A percentile compares a stretch with the other conserved stretches of the same genome.
Evolutionary conservation across 2,329 filamentous ascomycete genomes (phyloP).

Genomic region (Madurella mycetomatis): DNA sequence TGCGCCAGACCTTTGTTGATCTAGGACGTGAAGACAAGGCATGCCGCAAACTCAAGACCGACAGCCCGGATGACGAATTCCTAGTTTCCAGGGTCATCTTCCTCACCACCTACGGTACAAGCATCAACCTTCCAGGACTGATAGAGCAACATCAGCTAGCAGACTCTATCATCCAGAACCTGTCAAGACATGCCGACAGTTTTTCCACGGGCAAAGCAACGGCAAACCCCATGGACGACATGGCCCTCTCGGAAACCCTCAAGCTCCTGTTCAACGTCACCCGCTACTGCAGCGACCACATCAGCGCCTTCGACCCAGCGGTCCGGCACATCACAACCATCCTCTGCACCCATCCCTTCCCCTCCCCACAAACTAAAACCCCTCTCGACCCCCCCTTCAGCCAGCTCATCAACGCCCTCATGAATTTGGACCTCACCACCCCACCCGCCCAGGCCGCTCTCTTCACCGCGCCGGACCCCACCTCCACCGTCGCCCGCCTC

Average conservation of each 20-base stretch:
- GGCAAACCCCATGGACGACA: constrained; percentile 61
- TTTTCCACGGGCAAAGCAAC: constrained; percentile 30
- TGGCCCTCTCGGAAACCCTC: constrained; percentile 77
- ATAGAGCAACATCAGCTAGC: constrained; percentile 63
- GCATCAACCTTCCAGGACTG: constrained; percentile 60
- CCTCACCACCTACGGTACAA: constrained; percentile 71
- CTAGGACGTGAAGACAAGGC: constrained; percentile 63
- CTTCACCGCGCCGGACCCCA: constrained; percentile 61
- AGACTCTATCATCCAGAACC: constrained; percentile 63
- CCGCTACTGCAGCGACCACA: constrained; percentile 63
- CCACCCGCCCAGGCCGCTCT: constrained; percentile 52
- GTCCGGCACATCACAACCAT: constrained; percentile 68
- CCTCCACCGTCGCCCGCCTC: constrained; percentile 58
- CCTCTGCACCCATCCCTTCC: constrained; percentile 55
- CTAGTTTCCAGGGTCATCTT: constrained; percentile 75
- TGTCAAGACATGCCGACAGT: constrained; percentile 62
- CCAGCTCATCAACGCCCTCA: constrained; percentile 71
- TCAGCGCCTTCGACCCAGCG: constrained; percentile 59
- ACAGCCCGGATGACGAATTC: constrained; percentile 81
- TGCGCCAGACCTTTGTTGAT: constrained; percentile 69
- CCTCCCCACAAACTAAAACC: constrained; percentile 42
- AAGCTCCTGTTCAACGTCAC: constrained; percentile 89
- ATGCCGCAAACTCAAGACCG: constrained; percentile 66
- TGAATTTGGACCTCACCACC: constrained; percentile 68
- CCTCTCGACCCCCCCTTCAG: constrained; percentile 70